Base-by-base conservation (phyloP, 1,284 basidiomycete species). In the Tremellales sp. region DNA sequence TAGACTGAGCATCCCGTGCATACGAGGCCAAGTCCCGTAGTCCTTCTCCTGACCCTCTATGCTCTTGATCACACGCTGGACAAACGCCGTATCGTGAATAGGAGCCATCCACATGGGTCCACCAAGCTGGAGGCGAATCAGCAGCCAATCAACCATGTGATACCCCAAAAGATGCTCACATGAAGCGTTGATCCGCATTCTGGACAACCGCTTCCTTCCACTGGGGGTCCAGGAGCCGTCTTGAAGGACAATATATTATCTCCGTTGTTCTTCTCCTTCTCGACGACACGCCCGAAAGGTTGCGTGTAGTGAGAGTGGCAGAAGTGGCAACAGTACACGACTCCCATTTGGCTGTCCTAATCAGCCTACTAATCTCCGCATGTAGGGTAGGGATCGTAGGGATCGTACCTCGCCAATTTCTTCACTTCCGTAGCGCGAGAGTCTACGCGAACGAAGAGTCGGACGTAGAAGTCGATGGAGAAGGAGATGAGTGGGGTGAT, bases 381-480 rank as follows among this genome's bases (percentile, higher is more conserved):
- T 2, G 22, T 22, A 39, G 27, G 10, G 45, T 4, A 8, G 22
- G 35, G 3, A 13, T n/a, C 12, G 27, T 33, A 43, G 10, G 8
- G 8, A 5, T 61, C 82, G 57, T 62, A 89, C 90, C 82, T 83
- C 22, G 86, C 79, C 2, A 82, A 75, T 54, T 83, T 85, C 74
- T 99, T 98, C 29, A 94, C 92, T 68, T 92, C 85, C n/a, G 85
- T 76, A 0, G 91, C 85, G 1, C 84, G 79, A 0, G 84, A 81
- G 56, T 83, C 78, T 4, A 99, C 78, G 13, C 85, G 82, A 10
- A 97, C 83, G 66, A 97, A 99, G 13, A 97, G 71, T 6, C 96
- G 86, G 23, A 97, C 85, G 71, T 99, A 98, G 69, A 98, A 99
- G 68, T 98, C 96, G 68, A 99, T 97, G 11, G 90, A 94, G 31